Evolutionary conservation across 768 basidiomycete genomes (phyloP).

Genomic region (Rhodocollybia butyracea): DNA sequence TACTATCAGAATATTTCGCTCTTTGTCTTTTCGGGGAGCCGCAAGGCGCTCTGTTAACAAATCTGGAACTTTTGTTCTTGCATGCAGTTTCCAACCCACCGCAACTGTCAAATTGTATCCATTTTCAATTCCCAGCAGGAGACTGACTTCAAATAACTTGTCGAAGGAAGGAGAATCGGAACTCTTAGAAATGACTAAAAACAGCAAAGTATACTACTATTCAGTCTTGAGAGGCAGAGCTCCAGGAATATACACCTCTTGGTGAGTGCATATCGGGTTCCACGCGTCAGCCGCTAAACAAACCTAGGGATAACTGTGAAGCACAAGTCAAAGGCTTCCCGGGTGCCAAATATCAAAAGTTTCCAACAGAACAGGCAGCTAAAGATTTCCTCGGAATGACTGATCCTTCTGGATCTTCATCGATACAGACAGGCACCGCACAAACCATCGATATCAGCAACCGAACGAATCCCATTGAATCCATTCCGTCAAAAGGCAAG

Average conservation of each 20-base stretch:
- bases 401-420: background rate
- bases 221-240: slow-evolving; percentile 65
- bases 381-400: slow-evolving; percentile 31
- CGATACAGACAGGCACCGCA: background rate
- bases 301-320: slow-evolving; percentile 76
- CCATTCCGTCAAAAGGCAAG: slow-evolving; percentile 24
- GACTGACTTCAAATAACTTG: too few relatives aligned
- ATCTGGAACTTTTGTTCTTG: too few relatives aligned
- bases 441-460: background rate
- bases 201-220: slow-evolving; percentile 45
- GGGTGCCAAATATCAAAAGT: slow-evolving; percentile 66
- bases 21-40: too few relatives aligned
- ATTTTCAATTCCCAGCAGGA: too few relatives aligned
- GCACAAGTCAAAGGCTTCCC: slow-evolving; percentile 63
- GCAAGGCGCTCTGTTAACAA: too few relatives aligned
- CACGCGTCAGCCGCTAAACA: background rate
- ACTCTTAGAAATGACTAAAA: background rate
- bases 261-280: slow-evolving; percentile 40
- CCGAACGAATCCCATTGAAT: background rate
- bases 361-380: slow-evolving; percentile 54
- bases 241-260: slow-evolving; percentile 68
- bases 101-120: background rate
- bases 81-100: too few relatives aligned
- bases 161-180: too few relatives aligned
- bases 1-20: too few relatives aligned